A percentile compares a stretch with the other conserved stretches of the same genome.
Evolutionary conservation across 2,329 filamentous ascomycete genomes (phyloP).

Genomic region (Sarocladiaceae sp.): DNA sequence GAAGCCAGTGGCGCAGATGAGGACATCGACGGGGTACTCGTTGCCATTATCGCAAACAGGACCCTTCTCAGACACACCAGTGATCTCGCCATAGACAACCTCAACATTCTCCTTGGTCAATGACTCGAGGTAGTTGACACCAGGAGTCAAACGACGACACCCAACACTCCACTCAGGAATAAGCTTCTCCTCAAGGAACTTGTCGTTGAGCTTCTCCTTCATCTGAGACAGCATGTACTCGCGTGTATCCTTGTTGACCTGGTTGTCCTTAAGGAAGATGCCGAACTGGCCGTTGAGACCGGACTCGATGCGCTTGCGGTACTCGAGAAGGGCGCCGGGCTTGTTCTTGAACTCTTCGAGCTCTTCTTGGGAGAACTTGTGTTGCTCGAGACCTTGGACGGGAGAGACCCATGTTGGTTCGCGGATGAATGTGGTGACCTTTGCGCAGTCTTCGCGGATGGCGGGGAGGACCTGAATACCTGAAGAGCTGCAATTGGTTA

Average conservation of each 20-base stretch:
- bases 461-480: constrained; percentile 48
- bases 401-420: constrained; percentile 41
- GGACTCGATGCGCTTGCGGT: constrained; percentile 39
- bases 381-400: constrained; percentile 34
- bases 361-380: constrained; percentile 37
- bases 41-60: constrained; percentile 43
- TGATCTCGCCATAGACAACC: constrained; percentile 40
- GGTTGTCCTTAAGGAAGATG: constrained; percentile 38
- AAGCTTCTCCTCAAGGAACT: constrained; percentile 34
- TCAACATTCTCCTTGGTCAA: constrained; percentile 41
- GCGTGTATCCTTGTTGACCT: constrained; percentile 34
- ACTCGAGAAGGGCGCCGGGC: constrained; percentile 30
- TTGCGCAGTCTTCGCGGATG: constrained; percentile 22
- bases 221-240: constrained; percentile 30
- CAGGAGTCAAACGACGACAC: constrained; percentile 44
- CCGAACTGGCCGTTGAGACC: constrained; percentile 42
- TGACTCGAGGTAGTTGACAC: constrained; percentile 41
- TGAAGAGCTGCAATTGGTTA: constrained; percentile 34
- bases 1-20: constrained; percentile 53
- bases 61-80: constrained; percentile 40
- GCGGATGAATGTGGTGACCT: constrained; percentile 37
- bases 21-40: constrained; percentile 43
- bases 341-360: constrained; percentile 33
- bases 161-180: constrained; percentile 45
- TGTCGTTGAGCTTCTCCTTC: constrained; percentile 31